phyloP scores from a whole-genome alignment of 805 yeast genomes.

The Ogataea methanolica region DNA sequence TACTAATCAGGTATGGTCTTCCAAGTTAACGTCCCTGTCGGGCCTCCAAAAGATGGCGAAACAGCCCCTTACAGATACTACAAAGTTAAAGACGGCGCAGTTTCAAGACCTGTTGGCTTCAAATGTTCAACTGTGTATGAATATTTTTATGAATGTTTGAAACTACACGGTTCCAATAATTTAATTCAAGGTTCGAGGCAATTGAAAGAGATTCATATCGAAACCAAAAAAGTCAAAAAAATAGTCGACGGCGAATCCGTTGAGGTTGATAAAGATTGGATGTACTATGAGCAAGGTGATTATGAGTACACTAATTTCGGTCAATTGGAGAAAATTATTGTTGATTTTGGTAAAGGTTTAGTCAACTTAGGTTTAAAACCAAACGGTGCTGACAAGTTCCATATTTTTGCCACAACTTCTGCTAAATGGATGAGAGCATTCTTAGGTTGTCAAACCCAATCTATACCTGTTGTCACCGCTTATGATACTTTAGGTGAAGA shows the following conservation, averaged over 20 bases:
- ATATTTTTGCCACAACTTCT: constrained; percentile 85
- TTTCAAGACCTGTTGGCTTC: constrained; percentile 58
- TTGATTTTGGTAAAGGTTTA: constrained; percentile 69
- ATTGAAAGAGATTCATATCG: constrained; percentile 66
- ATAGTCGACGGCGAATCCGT: constrained; percentile 69
- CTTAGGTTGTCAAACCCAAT: constrained; percentile 71
- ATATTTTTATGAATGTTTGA: constrained; percentile 56
- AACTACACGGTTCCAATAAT: constrained; percentile 45
- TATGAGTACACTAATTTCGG: constrained; percentile 64
- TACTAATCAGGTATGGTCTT: constrained; percentile 20
- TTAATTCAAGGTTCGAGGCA: constrained; percentile 77
- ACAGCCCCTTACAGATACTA: constrained; percentile 77
- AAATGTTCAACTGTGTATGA: constrained; percentile 69
- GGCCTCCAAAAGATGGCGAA: constrained; percentile 69
- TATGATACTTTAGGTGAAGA: constrained; percentile 91
- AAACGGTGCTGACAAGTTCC: constrained; percentile 55
- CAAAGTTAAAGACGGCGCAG: constrained; percentile 40
- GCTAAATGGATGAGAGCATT: constrained; percentile 88
- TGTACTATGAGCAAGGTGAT: constrained; percentile 70
- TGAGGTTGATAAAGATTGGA: constrained; percentile 82
- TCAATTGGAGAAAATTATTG: constrained; percentile 47
- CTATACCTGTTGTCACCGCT: constrained; percentile 88
- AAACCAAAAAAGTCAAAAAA: constrained; percentile 70
- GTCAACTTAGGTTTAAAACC: constrained; percentile 68
- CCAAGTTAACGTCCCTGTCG: constrained; percentile 53